Base-by-base conservation (phyloP, 345 rosid species). In the Mangifera indica region DNA sequence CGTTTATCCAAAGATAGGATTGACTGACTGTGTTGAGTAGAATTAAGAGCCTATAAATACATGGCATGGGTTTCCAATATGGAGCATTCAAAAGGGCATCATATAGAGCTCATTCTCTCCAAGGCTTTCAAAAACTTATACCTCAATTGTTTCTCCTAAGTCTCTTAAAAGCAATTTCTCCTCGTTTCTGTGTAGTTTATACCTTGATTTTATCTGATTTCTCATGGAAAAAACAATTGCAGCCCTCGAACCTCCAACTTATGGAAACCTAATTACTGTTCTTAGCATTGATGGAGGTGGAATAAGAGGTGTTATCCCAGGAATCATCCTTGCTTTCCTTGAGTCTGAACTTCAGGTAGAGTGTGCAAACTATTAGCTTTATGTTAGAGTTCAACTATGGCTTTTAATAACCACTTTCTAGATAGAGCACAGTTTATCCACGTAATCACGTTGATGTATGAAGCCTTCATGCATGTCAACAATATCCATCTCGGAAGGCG, bases 271-370 rank as follows among this genome's bases (percentile, higher is more conserved):
- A 12, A 71, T 82, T 53, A 82, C 88, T 7, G 71, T 85, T 26
- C 82, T 85, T 14, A 83, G 86, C 80, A 79, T 85, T 26, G 88
- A 81, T 63, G 85, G 88, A 15, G 88, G 86, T 26, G 86, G 85
- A 6, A 77, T 83, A 20, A 75, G 86, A 74, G 88, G 88, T 11
- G 11, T 85, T 20, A 83, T 85, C 48, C 88, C 86, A 0, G 82
- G 72, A 55, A 79, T 78, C 24, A 71, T 85, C 57, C 81, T 78
- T 44, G 63, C 51, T 26, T 82, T 81, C 72, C 80, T 82, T 0
- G 86, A 85, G 70, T 75, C 72, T 22, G 76, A 82, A 56, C 76
- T 80, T 74, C 85, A 84, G 78, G 85, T 84, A 20, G 14, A 62
- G n/a, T 34, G n/a, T 40, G 48, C 49, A 62, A 18, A 37, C 9